Evolutionary conservation across 2,329 filamentous ascomycete genomes (phyloP).

Genomic region (Sporothrix brunneoviolacea): DNA sequence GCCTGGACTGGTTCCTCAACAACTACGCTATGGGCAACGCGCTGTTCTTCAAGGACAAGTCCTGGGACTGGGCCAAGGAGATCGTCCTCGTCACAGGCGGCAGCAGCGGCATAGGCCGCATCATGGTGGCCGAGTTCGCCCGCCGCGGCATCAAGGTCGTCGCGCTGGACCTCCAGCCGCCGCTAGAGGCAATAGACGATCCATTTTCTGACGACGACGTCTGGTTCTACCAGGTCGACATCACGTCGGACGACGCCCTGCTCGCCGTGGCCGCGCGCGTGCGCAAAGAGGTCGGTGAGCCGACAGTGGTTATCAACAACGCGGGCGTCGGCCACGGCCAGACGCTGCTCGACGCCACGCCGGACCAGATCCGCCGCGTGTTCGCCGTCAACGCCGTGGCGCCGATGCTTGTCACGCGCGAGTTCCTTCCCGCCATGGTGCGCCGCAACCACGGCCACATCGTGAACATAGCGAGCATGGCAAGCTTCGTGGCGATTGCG

Average conservation of each 20-base stretch:
- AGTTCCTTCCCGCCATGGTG: slow-evolving; percentile 63
- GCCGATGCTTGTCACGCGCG: slow-evolving; percentile 54
- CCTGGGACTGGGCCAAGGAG: slow-evolving; percentile 18
- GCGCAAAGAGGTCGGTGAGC: slow-evolving; percentile 50
- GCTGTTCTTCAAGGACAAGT: neutral
- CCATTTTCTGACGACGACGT: slow-evolving; percentile 38
- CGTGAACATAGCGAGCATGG: slow-evolving; percentile 61
- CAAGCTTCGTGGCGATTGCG: slow-evolving; percentile 53
- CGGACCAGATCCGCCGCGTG: slow-evolving; percentile 45
- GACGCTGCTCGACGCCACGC: slow-evolving; percentile 47
- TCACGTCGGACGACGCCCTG: slow-evolving; percentile 52
- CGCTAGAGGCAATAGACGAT: slow-evolving; percentile 24
- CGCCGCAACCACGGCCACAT: slow-evolving; percentile 62
- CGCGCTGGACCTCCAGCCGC: slow-evolving; percentile 61
- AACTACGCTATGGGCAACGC: slow-evolving; percentile 9
- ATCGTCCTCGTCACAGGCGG: slow-evolving; percentile 70
- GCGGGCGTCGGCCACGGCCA: slow-evolving; percentile 58
- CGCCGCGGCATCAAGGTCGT: slow-evolving; percentile 60
- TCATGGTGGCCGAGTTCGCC: slow-evolving; percentile 59
- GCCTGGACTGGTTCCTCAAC: slow-evolving; percentile 6
- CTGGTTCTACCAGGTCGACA: slow-evolving; percentile 64
- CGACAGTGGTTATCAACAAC: slow-evolving; percentile 67
- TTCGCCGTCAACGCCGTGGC: slow-evolving; percentile 66
- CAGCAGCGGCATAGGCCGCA: slow-evolving; percentile 63
- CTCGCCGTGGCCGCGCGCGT: slow-evolving; percentile 45